Evolutionary conservation across 495 filamentous ascomycete species (phyloP).

Genomic region (Lasiosphaeria ovina): DNA sequence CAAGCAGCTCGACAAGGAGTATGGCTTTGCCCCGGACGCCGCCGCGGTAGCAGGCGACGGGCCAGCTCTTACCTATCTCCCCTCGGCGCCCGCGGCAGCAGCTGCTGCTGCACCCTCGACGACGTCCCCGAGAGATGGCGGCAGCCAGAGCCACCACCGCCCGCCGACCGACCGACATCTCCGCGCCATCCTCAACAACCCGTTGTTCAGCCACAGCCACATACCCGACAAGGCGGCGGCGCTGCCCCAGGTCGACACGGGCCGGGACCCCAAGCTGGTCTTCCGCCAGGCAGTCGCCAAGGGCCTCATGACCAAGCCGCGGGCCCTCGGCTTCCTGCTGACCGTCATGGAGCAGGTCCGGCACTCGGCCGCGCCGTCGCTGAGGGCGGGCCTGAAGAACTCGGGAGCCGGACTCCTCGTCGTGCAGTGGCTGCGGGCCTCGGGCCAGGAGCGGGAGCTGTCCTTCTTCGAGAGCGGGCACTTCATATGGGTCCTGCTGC

Average conservation of each 20-base stretch:
- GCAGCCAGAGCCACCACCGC: neutral
- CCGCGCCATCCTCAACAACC: slow-evolving; percentile 66
- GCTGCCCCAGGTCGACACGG: neutral
- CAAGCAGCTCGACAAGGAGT: slow-evolving; percentile 64
- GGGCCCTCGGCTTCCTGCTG: slow-evolving; percentile 41
- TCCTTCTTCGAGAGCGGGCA: slow-evolving; percentile 31
- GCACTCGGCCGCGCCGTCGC: slow-evolving; percentile 24
- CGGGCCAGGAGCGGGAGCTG: slow-evolving; percentile 39
- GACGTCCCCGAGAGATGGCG: slow-evolving; percentile 3
- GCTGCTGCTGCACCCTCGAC: neutral
- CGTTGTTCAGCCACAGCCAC: slow-evolving; percentile 48
- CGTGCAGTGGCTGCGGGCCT: slow-evolving; percentile 51
- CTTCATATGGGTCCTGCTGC: slow-evolving; percentile 38
- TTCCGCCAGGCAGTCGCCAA: slow-evolving; percentile 39
- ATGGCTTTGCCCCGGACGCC: slow-evolving; percentile 42
- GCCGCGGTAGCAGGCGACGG: slow-evolving; percentile 10
- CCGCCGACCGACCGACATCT: slow-evolving; percentile 56
- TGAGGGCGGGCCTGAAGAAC: slow-evolving; percentile 31
- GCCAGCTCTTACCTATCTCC: slow-evolving; percentile 17
- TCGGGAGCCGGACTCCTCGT: slow-evolving; percentile 45
- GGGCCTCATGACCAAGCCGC: slow-evolving; percentile 44
- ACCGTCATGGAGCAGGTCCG: slow-evolving; percentile 31
- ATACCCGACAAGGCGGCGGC: slow-evolving; percentile 1
- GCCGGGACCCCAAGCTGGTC: slow-evolving; percentile 29
- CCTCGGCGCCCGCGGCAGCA: slow-evolving; percentile 8